Percentiles rank a stretch among this genome's conserved stretches.
Evolutionary conservation across 2,329 filamentous ascomycete genomes (phyloP).

Genomic region (Ophiosphaerella narmari): DNA sequence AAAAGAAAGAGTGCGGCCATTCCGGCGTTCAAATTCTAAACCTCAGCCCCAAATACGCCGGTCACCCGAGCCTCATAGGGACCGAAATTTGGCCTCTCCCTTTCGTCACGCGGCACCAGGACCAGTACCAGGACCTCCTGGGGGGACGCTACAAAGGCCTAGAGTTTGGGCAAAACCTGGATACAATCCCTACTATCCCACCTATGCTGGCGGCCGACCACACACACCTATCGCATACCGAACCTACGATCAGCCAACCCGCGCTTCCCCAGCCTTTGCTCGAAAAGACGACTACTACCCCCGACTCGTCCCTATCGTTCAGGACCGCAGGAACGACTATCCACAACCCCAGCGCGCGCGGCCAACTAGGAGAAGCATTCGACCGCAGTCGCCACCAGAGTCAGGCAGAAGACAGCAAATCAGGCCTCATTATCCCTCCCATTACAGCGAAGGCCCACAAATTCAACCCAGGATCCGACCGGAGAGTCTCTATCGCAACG

Average conservation of each 20-base stretch:
- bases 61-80: conserved; percentile 5
- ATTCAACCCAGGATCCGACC: conserved; percentile 5
- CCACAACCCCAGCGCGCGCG: neutral
- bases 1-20: conserved; percentile 10
- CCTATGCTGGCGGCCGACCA: neutral
- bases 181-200: conserved; percentile 6
- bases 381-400: too few species aligned
- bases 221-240: conserved; percentile 1
- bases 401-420: neutral
- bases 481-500: conserved; percentile 11
- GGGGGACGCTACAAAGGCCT: conserved; percentile 37
- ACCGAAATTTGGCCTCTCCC: conserved; percentile 10
- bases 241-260: conserved; percentile 10
- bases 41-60: neutral
- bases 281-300: conserved; percentile 26
- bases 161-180: conserved; percentile 18
- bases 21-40: conserved; percentile 1
- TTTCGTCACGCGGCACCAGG: conserved; percentile 28
- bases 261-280: conserved; percentile 12
- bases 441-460: neutral
- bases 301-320: conserved; percentile 13
- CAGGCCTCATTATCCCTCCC: neutral
- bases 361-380: too few species aligned
- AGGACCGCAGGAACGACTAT: neutral
- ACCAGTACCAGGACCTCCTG: conserved; percentile 25